Evolutionary conservation across 1,139 yeast genomes (phyloP).

Genomic region (Candida neerlandica): DNA sequence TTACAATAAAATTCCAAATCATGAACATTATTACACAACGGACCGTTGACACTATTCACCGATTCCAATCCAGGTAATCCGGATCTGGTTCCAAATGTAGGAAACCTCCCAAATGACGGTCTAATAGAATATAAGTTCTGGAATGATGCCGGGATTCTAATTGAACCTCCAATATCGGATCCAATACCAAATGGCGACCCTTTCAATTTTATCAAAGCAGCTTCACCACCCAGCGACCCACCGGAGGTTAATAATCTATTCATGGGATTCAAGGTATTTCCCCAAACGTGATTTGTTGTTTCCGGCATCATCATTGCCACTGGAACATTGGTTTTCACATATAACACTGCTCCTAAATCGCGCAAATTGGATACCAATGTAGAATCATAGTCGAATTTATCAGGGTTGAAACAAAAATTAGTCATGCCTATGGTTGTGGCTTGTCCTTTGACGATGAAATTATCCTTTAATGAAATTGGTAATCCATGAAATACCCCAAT

Average conservation of each 20-base stretch:
- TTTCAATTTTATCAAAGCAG: conserved; percentile 63
- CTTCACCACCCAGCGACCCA: conserved; percentile 81
- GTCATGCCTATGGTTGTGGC: conserved; percentile 59
- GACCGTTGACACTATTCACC: conserved; percentile 62
- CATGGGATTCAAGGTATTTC: conserved; percentile 42
- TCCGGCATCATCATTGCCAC: conserved; percentile 52
- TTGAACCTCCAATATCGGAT: conserved; percentile 78
- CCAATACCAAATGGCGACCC: conserved; percentile 72
- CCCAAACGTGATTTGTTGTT: conserved; percentile 42
- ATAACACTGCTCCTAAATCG: conserved; percentile 69
- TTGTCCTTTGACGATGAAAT: conserved; percentile 58
- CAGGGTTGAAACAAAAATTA: conserved; percentile 52
- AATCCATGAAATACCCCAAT: conserved; percentile 78
- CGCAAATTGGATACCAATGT: conserved; percentile 20
- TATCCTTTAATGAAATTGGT: conserved; percentile 76
- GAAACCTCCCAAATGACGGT: conserved; percentile 66
- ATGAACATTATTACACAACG: conserved; percentile 58
- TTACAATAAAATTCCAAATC: conserved; percentile 67
- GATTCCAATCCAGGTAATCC: conserved; percentile 61
- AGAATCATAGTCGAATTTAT: conserved; percentile 42
- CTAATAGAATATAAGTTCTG: conserved; percentile 68
- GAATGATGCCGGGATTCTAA: conserved; percentile 74
- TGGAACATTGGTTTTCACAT: conserved; percentile 47
- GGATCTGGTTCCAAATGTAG: conserved; percentile 45
- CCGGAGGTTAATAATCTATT: conserved; percentile 44